phyloP scores from a whole-genome alignment of 768 basidiomycete genomes.

The Candolleomyces eurysporus region DNA sequence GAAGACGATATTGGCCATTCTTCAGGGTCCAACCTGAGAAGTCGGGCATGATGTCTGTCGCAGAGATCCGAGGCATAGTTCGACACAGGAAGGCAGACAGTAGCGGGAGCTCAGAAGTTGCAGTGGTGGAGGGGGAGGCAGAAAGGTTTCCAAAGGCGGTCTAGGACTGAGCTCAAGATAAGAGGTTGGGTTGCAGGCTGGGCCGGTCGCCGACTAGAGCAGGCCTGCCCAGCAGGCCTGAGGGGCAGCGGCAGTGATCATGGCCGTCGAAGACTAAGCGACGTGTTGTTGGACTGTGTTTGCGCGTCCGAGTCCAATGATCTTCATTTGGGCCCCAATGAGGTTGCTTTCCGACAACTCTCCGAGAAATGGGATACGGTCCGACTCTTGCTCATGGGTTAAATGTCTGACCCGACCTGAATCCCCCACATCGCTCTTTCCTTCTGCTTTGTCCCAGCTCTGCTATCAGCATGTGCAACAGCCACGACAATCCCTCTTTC shows the following conservation, averaged over 20 bases:
- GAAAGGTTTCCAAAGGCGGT: background rate
- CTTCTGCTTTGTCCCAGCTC: conserved; percentile 8
- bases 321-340: background rate
- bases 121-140: conserved; percentile 6
- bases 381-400: conserved; percentile 9
- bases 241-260: background rate
- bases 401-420: background rate
- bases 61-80: conserved; percentile 39
- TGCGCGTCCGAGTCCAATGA: background rate
- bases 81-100: conserved; percentile 12
- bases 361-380: conserved; percentile 11
- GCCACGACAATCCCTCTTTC: conserved; percentile 68
- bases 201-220: background rate
- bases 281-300: conserved; percentile 2
- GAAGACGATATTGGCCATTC: conserved; percentile 58
- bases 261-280: background rate
- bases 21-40: conserved; percentile 52
- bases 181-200: background rate
- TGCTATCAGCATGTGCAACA: conserved; percentile 42
- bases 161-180: background rate
- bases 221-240: conserved; percentile 1
- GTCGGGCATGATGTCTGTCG: conserved; percentile 46
- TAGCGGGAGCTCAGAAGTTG: conserved; percentile 5
- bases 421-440: background rate
- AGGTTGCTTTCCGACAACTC: conserved; percentile 2